Conservation (phyloP, 2,329 filamentous ascomycete species). For the Diaporthe helianthi region DNA sequence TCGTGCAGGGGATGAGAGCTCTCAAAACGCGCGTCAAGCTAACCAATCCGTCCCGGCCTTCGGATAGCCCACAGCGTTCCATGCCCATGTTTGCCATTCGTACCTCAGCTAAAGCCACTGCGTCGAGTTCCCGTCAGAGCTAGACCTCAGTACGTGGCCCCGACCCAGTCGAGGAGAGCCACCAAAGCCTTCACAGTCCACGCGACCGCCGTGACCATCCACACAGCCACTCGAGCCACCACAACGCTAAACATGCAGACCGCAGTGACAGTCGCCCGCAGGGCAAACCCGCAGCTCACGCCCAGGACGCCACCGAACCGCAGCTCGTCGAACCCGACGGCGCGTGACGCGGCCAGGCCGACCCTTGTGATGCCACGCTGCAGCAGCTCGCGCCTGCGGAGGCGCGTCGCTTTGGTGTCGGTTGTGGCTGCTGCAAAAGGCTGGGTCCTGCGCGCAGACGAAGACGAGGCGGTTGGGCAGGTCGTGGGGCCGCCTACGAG, state of each 20-base stretch:
- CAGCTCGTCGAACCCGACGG: conserved; percentile 28
- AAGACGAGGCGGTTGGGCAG: background rate
- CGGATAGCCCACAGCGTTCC: background rate
- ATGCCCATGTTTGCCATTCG: background rate
- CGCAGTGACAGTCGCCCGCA: conserved; percentile 27
- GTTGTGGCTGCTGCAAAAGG: background rate
- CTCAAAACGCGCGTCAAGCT: background rate
- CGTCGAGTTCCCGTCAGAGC: background rate
- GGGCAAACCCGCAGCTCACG: conserved; percentile 30
- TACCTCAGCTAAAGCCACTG: background rate
- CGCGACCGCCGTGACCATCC: conserved; percentile 23
- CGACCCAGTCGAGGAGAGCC: conserved; percentile 31
- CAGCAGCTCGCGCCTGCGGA: conserved; percentile 28
- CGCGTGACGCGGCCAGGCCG: conserved; percentile 26
- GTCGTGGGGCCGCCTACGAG: conserved; percentile 23
- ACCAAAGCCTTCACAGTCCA: conserved; percentile 29
- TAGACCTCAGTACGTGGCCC: conserved; percentile 29
- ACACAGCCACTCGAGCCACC: conserved; percentile 16
- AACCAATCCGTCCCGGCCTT: background rate
- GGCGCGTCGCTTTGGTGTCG: background rate
- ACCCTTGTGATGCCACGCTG: conserved; percentile 31
- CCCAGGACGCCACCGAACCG: conserved; percentile 16
- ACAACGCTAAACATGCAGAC: conserved; percentile 23
- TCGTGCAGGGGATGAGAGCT: background rate
- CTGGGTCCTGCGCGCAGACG: background rate